Evolutionary conservation across 805 yeast genomes (phyloP).

Genomic region (Metschnikowia santaceciliae): DNA sequence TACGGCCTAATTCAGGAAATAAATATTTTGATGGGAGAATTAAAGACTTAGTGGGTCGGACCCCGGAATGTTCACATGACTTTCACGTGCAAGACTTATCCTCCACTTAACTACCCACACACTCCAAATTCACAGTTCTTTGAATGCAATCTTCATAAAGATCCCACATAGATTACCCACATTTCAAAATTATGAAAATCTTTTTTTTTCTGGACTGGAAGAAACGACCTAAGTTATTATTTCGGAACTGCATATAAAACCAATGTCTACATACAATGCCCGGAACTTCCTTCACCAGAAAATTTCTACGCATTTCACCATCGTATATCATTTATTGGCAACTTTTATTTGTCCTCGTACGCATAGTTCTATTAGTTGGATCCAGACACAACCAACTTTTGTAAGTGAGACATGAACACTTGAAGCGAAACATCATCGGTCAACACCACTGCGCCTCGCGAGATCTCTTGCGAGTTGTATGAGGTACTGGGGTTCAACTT

Average conservation of each 20-base stretch:
- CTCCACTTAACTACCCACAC: too few species aligned
- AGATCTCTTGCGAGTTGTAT: constrained; percentile 56
- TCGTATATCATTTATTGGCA: neutral
- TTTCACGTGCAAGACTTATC: too few species aligned
- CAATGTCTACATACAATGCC: neutral
- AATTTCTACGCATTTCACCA: neutral
- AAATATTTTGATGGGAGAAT: too few species aligned
- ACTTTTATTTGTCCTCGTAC: neutral
- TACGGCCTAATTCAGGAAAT: too few species aligned
- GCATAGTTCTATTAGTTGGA: constrained; percentile 22
- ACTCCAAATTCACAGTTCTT: too few species aligned
- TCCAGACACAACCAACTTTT: constrained; percentile 74
- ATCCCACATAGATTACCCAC: too few species aligned
- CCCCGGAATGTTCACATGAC: too few species aligned
- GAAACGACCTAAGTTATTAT: neutral
- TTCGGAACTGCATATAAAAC: neutral
- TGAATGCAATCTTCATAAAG: too few species aligned
- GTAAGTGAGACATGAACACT: constrained; percentile 92
- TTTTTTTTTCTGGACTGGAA: neutral
- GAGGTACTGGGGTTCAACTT: constrained; percentile 93
- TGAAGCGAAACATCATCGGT: constrained; percentile 96
- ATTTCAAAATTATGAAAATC: too few species aligned
- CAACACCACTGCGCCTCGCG: constrained; percentile 71
- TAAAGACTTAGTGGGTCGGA: too few species aligned
- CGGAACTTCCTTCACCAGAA: neutral